Conservation (phyloP, 2,329 filamentous ascomycete genomes). For the Exophiala bonariae region DNA sequence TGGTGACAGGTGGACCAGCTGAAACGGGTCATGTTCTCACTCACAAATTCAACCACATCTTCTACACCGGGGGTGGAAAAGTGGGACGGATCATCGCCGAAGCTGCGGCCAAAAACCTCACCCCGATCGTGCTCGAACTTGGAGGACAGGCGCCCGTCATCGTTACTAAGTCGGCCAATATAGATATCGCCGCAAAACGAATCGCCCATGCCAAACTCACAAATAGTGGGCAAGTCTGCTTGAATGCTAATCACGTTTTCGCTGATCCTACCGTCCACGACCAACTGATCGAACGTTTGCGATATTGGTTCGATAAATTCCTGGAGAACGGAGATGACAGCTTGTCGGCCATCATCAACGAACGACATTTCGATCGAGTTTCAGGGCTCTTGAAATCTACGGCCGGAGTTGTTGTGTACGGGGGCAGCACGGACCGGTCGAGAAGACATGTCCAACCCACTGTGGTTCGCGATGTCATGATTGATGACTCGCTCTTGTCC, state of each 20-base stretch:
- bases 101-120: slow-evolving; percentile 48
- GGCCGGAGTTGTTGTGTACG: slow-evolving; percentile 39
- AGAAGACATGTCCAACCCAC: slow-evolving; percentile 39
- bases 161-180: slow-evolving; percentile 41
- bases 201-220: slow-evolving; percentile 45
- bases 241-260: slow-evolving; percentile 47
- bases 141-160: slow-evolving; percentile 49
- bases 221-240: slow-evolving; percentile 46
- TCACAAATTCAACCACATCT: slow-evolving; percentile 45
- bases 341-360: slow-evolving; percentile 43
- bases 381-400: slow-evolving; percentile 37
- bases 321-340: slow-evolving; percentile 27
- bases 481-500: slow-evolving; percentile 40
- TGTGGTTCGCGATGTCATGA: slow-evolving; percentile 39
- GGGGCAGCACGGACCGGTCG: slow-evolving; percentile 33
- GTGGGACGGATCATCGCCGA: slow-evolving; percentile 40
- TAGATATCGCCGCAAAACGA: slow-evolving; percentile 33
- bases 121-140: slow-evolving; percentile 46
- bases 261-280: slow-evolving; percentile 42
- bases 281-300: slow-evolving; percentile 37
- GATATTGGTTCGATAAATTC: slow-evolving; percentile 37
- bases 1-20: slow-evolving; percentile 38
- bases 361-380: slow-evolving; percentile 45
- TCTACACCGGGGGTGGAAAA: slow-evolving; percentile 45
- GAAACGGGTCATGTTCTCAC: slow-evolving; percentile 41